phyloP scores from a whole-genome alignment of 345 rosid genomes.

The Eutrema heterophyllum region DNA sequence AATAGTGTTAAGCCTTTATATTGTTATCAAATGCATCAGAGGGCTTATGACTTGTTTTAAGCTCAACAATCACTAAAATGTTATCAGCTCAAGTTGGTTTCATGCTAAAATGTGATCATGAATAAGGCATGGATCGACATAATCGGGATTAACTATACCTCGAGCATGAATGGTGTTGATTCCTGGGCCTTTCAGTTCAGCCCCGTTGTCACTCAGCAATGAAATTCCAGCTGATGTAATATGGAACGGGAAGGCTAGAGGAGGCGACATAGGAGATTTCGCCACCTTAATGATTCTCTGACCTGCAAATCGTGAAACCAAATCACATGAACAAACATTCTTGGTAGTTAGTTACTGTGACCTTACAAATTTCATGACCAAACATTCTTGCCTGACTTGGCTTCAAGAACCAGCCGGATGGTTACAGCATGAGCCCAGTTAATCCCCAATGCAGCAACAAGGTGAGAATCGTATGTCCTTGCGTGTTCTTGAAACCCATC shows the following conservation, averaged over 20 bases:
- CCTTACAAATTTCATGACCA: neutral
- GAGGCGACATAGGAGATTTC: constrained; percentile 78
- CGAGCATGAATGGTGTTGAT: constrained; percentile 47
- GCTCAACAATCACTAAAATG: neutral
- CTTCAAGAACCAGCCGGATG: constrained; percentile 64
- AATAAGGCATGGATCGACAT: neutral
- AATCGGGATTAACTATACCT: neutral
- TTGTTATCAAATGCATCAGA: constrained; percentile 1
- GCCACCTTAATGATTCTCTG: constrained; percentile 73
- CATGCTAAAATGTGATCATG: neutral
- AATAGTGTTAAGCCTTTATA: neutral
- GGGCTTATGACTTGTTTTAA: neutral
- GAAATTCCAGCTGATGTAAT: constrained; percentile 64
- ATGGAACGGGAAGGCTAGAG: constrained; percentile 67
- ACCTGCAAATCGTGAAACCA: constrained; percentile 39
- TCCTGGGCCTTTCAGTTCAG: constrained; percentile 54
- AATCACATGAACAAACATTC: neutral
- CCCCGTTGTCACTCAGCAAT: constrained; percentile 54
- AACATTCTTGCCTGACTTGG: constrained; percentile 50
- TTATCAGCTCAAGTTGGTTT: neutral
- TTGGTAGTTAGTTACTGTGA: neutral
- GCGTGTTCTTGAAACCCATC: constrained; percentile 30
- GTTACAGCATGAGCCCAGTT: constrained; percentile 93
- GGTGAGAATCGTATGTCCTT: constrained; percentile 53
- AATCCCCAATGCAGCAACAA: constrained; percentile 75